Conservation (phyloP, 306 rosid genomes). For the Gillenia trifoliata region DNA sequence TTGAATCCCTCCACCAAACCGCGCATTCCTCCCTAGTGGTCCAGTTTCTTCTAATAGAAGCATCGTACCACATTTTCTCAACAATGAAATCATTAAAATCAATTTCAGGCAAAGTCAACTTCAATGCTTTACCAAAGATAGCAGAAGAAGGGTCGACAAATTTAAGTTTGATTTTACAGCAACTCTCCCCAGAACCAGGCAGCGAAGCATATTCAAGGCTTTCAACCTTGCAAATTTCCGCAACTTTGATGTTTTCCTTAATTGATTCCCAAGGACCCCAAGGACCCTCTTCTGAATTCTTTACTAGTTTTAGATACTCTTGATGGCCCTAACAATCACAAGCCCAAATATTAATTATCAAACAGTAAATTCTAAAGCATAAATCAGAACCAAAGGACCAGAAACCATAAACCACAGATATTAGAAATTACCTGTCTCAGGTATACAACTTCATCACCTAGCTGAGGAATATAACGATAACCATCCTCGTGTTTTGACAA, state of each 20-base stretch:
- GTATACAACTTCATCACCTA: slow-evolving; percentile 81
- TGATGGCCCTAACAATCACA: slow-evolving; percentile 67
- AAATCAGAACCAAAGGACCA: slow-evolving; percentile 2
- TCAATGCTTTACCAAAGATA: slow-evolving; percentile 36
- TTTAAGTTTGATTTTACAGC: slow-evolving; percentile 62
- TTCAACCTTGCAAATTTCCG: slow-evolving; percentile 76
- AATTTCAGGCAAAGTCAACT: slow-evolving; percentile 63
- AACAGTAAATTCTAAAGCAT: slow-evolving; percentile 16
- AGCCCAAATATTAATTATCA: slow-evolving; percentile 9
- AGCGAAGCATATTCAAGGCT: slow-evolving; percentile 49
- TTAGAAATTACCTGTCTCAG: slow-evolving; percentile 61
- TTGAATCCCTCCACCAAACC: slow-evolving; percentile 74
- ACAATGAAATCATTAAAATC: slow-evolving; percentile 74
- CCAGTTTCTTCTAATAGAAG: slow-evolving; percentile 66
- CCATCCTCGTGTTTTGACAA: slow-evolving; percentile 58
- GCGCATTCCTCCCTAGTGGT: slow-evolving; percentile 56
- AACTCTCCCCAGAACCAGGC: slow-evolving; percentile 82
- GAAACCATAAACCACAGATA: not conserved
- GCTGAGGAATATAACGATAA: slow-evolving; percentile 84
- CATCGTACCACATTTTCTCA: slow-evolving; percentile 75
- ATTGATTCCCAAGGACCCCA: slow-evolving; percentile 48
- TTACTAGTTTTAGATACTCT: slow-evolving; percentile 40
- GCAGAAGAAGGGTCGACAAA: slow-evolving; percentile 57
- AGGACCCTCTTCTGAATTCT: not conserved
- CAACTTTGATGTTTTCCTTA: slow-evolving; percentile 35